Evolutionary conservation across 1,284 basidiomycete genomes (phyloP).

Genomic region (Rhodotorula sp.): DNA sequence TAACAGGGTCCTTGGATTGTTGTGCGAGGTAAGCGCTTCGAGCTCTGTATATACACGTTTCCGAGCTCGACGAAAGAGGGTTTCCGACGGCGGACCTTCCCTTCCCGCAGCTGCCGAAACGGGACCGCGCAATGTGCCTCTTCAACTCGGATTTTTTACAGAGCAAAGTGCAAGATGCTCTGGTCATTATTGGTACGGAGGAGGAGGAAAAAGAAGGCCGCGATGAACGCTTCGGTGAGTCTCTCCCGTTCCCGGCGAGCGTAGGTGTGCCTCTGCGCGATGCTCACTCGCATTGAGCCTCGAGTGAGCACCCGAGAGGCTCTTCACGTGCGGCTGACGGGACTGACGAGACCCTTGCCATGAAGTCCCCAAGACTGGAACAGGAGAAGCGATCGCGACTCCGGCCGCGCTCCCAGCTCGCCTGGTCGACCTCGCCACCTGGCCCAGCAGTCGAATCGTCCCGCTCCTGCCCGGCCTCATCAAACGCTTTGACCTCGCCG

Average conservation of each 20-base stretch:
- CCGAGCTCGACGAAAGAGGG: no score
- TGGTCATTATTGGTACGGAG: constrained; percentile 57
- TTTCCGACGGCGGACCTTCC: background rate
- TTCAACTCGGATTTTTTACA: constrained; percentile 79
- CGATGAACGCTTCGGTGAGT: background rate
- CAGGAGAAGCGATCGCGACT: no score
- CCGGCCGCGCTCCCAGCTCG: constrained; percentile 6
- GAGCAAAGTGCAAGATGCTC: constrained; percentile 75
- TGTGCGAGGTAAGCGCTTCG: no score
- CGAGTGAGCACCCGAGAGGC: no score
- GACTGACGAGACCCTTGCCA: constrained; percentile 38
- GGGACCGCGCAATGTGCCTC: constrained; percentile 81
- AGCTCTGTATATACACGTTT: no score
- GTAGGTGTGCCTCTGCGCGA: background rate
- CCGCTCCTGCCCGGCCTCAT: constrained; percentile 51
- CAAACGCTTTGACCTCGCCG: constrained; percentile 57
- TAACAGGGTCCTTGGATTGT: no score
- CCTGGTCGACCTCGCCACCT: constrained; percentile 50
- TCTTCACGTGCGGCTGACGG: no score
- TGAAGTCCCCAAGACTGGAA: background rate
- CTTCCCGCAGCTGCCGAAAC: constrained; percentile 61
- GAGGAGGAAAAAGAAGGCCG: background rate
- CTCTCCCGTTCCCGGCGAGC: no score
- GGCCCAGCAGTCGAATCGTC: constrained; percentile 47
- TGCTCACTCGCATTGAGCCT: background rate